Conservation (phyloP, 257 asterid genomes). For the Lycium ferocissimum region DNA sequence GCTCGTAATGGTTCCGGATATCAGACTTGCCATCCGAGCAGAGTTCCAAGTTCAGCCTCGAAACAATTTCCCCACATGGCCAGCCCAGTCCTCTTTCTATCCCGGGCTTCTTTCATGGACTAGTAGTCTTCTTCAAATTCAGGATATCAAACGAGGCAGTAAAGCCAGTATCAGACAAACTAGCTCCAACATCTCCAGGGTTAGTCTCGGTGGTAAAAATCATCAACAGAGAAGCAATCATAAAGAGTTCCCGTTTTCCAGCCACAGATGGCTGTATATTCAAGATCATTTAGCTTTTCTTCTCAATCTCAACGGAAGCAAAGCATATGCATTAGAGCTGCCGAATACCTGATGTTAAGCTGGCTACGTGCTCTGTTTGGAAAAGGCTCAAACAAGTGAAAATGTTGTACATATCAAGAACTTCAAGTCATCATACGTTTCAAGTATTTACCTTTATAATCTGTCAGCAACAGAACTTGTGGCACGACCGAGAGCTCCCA, state of each 20-base stretch:
- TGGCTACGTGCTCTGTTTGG: neutral
- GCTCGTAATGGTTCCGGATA: conserved; percentile 3
- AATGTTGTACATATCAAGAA: neutral
- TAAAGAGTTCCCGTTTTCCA: neutral
- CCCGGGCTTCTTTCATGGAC: neutral
- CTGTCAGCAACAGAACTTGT: neutral
- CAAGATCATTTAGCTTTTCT: neutral
- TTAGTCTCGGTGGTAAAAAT: neutral
- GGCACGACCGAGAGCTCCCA: conserved; percentile 12
- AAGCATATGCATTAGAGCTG: neutral
- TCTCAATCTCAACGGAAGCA: neutral
- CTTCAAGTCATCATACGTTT: neutral
- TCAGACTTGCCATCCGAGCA: conserved; percentile 16
- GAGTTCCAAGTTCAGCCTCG: conserved; percentile 15
- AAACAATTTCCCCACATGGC: neutral
- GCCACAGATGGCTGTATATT: neutral
- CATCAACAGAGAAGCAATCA: neutral
- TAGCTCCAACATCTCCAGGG: neutral
- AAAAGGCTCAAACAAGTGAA: neutral
- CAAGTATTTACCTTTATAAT: conserved; percentile 12
- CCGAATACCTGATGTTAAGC: neutral
- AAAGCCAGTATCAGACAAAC: neutral
- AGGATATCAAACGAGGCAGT: neutral
- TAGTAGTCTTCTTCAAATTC: neutral
- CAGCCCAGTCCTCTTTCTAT: neutral